Percentiles rank a stretch among this genome's conserved stretches.
phyloP scores from a whole-genome alignment of 169 alveolate genomes.

The Theileria equi region DNA sequence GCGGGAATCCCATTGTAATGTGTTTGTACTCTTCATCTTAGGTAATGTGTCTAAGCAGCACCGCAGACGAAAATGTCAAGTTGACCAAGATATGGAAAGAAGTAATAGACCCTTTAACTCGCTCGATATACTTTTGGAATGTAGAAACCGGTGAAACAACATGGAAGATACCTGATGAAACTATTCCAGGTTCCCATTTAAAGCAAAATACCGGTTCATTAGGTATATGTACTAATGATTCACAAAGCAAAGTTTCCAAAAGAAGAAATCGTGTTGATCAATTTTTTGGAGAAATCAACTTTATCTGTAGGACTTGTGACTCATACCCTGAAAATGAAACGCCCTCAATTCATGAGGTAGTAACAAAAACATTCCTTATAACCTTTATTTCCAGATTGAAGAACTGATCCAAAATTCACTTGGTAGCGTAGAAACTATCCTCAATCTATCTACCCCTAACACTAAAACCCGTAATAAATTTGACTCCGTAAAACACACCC shows the following conservation, averaged over 20 bases:
- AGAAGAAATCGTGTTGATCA: not conserved
- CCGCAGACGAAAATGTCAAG: not conserved
- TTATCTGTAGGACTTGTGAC: constrained; percentile 19
- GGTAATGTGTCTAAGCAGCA: not conserved
- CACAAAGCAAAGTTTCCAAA: too few relatives aligned
- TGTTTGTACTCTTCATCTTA: not conserved
- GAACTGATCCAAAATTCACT: constrained; percentile 15
- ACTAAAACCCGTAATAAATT: constrained; percentile 22
- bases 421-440: not conserved
- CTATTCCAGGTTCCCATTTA: not conserved
- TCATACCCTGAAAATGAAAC: not conserved
- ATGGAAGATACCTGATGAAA: constrained; percentile 36
- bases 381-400: constrained; percentile 5
- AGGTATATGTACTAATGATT: too few relatives aligned
- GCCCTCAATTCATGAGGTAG: not conserved
- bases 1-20: not conserved
- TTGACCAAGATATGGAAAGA: constrained; percentile 38
- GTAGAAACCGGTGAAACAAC: constrained; percentile 38
- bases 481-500: constrained; percentile 1
- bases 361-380: not conserved
- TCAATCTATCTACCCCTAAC: constrained; percentile 30
- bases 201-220: too few relatives aligned
- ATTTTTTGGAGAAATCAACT: constrained; percentile 23
- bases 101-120: constrained; percentile 40
- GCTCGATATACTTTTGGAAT: constrained; percentile 50